Evolutionary conservation across 78 protist species (phyloP), one percentile per base, ranked within the genome.

Genomic region (Monosiga brevicollis): DNA sequence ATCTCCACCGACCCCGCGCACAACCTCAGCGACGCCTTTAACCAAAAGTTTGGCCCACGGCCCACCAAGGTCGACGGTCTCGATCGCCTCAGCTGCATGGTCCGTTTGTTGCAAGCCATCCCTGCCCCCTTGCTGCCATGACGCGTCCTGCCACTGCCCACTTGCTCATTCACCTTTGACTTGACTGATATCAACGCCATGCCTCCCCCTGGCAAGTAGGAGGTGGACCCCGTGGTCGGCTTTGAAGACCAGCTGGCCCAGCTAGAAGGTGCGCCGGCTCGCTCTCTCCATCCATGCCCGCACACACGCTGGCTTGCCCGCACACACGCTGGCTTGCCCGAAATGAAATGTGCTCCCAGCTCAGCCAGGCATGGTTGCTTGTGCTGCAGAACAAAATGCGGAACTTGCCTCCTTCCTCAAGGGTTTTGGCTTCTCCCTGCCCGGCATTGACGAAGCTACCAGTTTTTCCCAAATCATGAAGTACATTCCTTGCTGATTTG

Each of bases 1-100:
- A 90, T 97, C 37, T 95, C 98, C 38, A 97, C 99, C 34, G 99
- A 97, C 80, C 99, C 99, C 20, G 99, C 99, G 32, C 99, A 97
- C 89, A 95, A 95, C 85, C 86, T 97, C 36, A 73, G 87, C 62
- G 99, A 97, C 78, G 97, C 98, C 23, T 96, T 96, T 78, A 81
- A 81, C 73, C 98, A 95, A 80, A 91, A 95, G 86, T 91, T 97
- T 54, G n/a, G 87, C 72, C 85, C 81, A 76, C 76, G 72, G 32
- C 99, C 98, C 71, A 71, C 89, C 0, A 77, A 36, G 0, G 92
- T 95, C 36, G 74, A 93, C 70, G 98, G 98, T 40, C 84, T 88
- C 49, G 37, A 11, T 32, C 94, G 93, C 49, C 11, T 81, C 54
- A 71, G 29, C 23, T 2, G 76, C 40, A 70, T 70, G 73, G 73